A percentile compares a stretch with the other conserved stretches of the same genome.
Evolutionary conservation across 768 basidiomycete species (phyloP).

Genomic region (Cyclocybe cylindracea): DNA sequence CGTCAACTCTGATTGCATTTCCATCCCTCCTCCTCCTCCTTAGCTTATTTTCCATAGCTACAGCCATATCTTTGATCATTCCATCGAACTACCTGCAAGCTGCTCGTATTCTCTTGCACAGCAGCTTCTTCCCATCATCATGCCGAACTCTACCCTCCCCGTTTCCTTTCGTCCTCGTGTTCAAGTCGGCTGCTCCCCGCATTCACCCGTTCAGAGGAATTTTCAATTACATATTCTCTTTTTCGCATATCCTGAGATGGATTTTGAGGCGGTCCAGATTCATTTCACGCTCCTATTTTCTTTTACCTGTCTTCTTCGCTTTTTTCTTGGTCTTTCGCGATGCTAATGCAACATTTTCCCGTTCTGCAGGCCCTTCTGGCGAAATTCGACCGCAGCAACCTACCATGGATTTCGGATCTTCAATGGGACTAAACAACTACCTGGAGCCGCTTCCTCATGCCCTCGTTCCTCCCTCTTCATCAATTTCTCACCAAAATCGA

Average conservation of each 20-base stretch:
- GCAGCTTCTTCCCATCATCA: too few species aligned
- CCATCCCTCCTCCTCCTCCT: neutral
- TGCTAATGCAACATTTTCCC: neutral
- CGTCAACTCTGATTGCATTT: neutral
- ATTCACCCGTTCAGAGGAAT: too few species aligned
- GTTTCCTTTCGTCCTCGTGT: too few species aligned
- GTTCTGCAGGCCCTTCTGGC: constrained; percentile 52
- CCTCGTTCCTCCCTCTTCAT: constrained; percentile 15
- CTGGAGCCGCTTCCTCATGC: constrained; percentile 27
- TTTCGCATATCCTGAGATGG: too few species aligned
- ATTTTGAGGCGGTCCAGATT: too few species aligned
- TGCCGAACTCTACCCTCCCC: too few species aligned
- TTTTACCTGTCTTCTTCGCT: constrained; percentile 1
- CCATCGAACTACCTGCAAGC: too few species aligned
- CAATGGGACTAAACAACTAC: constrained; percentile 22
- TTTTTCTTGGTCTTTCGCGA: neutral
- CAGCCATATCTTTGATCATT: neutral
- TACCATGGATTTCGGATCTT: constrained; percentile 56
- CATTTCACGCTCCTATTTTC: neutral
- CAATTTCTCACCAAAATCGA: neutral
- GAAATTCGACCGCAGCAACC: constrained; percentile 65
- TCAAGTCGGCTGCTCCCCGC: too few species aligned
- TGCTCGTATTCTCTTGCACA: too few species aligned
- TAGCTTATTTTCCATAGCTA: neutral
- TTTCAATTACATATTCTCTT: too few species aligned